Percentiles rank a stretch among this genome's conserved stretches.
These are phyloP conservation scores for Pezizomycotina sp. DNA, from an alignment of 2,329 filamentous ascomycete genomes.

Conservation along the genomic window DNA sequence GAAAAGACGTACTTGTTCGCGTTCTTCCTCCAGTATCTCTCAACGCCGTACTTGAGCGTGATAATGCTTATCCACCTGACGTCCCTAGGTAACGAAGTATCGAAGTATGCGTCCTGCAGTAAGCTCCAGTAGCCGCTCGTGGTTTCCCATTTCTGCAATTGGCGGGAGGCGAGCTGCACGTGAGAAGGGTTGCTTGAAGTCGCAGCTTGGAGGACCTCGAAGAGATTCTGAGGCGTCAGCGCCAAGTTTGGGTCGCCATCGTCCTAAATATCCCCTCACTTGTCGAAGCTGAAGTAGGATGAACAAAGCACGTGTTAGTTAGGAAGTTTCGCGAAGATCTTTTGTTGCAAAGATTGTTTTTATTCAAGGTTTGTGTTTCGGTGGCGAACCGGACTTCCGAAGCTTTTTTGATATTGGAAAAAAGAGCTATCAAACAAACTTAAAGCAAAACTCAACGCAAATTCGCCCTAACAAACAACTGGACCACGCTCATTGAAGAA, in stretches of 20 bases:
- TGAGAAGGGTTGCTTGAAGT: conserved; percentile 34
- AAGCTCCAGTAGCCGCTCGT: conserved; percentile 34
- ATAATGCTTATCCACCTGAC: conserved; percentile 82
- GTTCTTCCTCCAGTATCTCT: conserved; percentile 79
- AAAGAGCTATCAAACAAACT: no score
- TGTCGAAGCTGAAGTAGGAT: conserved; percentile 12
- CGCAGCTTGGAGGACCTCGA: conserved; percentile 35
- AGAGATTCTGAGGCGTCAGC: conserved; percentile 33
- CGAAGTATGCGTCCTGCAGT: conserved; percentile 57
- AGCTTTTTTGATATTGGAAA: no score
- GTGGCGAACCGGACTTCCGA: no score
- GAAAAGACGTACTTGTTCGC: conserved; percentile 52
- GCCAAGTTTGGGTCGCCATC: no score
- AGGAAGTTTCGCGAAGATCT: no score
- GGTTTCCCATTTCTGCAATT: conserved; percentile 37
- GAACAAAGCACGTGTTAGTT: no score
- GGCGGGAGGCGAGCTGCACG: conserved; percentile 37
- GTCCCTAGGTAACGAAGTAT: conserved; percentile 57
- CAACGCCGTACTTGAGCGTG: conserved; percentile 90
- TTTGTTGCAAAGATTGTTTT: no score
- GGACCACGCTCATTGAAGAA: no score
- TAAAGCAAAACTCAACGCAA: no score
- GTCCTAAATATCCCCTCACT: conserved; percentile 3
- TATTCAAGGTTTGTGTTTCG: no score
- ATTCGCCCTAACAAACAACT: no score